Evolutionary conservation across 1,139 yeast genomes (phyloP).

Genomic region (Sporopachydermia cereana): DNA sequence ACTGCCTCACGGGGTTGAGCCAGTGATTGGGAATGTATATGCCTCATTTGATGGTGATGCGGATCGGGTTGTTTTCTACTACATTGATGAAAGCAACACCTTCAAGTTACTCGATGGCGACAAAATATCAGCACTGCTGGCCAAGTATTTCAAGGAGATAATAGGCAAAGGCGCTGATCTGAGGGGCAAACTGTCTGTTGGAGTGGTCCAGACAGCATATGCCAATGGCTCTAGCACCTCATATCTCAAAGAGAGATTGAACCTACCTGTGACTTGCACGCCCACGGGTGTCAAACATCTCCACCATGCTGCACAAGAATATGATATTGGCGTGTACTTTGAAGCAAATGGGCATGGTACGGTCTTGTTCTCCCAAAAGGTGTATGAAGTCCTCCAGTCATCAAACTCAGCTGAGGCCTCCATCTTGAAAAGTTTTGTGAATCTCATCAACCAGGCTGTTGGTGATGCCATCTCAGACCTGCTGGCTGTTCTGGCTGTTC

Average conservation of each 20-base stretch:
- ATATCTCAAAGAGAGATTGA: slow-evolving; percentile 49
- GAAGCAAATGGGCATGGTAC: slow-evolving; percentile 99
- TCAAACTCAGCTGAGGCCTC: slow-evolving; percentile 22
- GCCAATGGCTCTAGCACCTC: slow-evolving; percentile 90
- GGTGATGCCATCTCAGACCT: slow-evolving; percentile 95
- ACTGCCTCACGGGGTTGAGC: slow-evolving; percentile 52
- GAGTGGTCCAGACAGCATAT: slow-evolving; percentile 94
- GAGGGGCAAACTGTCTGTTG: slow-evolving; percentile 38
- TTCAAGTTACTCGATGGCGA: slow-evolving; percentile 88
- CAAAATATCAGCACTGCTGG: slow-evolving; percentile 78
- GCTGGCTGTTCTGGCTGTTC: slow-evolving; percentile 59
- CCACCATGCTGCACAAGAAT: slow-evolving; percentile 77
- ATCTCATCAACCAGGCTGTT: slow-evolving; percentile 85
- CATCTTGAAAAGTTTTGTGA: slow-evolving; percentile 38
- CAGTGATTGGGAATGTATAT: slow-evolving; percentile 35
- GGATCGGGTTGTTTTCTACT: slow-evolving; percentile 85
- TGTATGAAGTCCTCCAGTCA: slow-evolving; percentile 27
- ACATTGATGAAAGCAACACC: slow-evolving; percentile 31
- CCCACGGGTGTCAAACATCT: slow-evolving; percentile 95
- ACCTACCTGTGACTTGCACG: slow-evolving; percentile 76
- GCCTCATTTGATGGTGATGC: slow-evolving; percentile 98
- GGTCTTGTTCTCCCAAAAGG: slow-evolving; percentile 62
- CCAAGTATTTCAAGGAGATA: slow-evolving; percentile 50
- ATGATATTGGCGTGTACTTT: slow-evolving; percentile 86
- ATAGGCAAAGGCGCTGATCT: slow-evolving; percentile 27